Conservation (phyloP, 495 filamentous ascomycete genomes). For the Penicillium pulvis region DNA sequence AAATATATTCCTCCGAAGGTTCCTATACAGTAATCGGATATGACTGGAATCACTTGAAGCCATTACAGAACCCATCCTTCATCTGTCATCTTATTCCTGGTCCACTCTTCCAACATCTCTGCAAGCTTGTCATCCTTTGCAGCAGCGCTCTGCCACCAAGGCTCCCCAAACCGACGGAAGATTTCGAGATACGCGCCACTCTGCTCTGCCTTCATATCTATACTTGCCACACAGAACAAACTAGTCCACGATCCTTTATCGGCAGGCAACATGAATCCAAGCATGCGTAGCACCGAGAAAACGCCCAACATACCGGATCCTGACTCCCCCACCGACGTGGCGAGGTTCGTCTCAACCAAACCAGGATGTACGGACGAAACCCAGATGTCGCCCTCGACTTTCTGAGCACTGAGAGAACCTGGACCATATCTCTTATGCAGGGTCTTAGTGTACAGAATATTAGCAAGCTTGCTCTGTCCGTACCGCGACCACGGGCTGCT, state of each 20-base stretch:
- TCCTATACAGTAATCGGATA: no score
- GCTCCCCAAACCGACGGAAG: conserved; percentile 33
- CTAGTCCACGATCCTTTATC: conserved; percentile 44
- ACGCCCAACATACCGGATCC: conserved; percentile 18
- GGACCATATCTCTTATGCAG: conserved; percentile 39
- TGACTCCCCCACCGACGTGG: conserved; percentile 15
- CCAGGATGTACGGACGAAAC: conserved; percentile 46
- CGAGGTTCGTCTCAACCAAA: conserved; percentile 40
- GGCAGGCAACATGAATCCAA: conserved; percentile 28
- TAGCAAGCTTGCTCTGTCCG: conserved; percentile 49
- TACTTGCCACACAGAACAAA: conserved; percentile 44
- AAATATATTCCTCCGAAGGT: no score
- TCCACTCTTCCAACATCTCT: conserved; percentile 31
- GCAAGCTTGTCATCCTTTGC: conserved; percentile 31
- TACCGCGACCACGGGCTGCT: conserved; percentile 38
- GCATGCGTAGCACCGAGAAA: conserved; percentile 22
- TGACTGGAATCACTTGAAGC: not conserved
- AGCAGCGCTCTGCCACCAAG: conserved; percentile 31
- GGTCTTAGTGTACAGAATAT: conserved; percentile 40
- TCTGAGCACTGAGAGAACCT: conserved; percentile 24
- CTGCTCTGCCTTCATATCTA: conserved; percentile 38
- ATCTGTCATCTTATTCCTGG: conserved; percentile 22
- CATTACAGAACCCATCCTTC: conserved; percentile 13
- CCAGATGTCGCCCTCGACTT: conserved; percentile 40
- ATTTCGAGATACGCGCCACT: conserved; percentile 33